Conservation (phyloP, 306 rosid genomes). For the Pachyrhizus erosus region DNA sequence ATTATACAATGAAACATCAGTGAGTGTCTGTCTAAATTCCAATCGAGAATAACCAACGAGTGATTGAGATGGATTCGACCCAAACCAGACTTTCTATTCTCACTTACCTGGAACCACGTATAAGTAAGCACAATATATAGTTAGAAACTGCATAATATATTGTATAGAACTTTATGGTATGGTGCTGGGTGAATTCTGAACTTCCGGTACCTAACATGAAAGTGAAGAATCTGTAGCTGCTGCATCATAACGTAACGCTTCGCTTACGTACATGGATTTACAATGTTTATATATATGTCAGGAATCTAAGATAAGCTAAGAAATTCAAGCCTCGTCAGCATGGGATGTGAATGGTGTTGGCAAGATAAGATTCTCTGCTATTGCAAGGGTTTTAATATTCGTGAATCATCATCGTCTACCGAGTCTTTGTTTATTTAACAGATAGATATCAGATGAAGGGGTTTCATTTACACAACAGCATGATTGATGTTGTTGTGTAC, state of each 20-base stretch:
- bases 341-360: constrained; percentile 38
- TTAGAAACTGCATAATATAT: neutral
- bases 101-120: neutral
- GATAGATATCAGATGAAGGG: constrained; percentile 11
- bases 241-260: constrained; percentile 22
- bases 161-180: neutral
- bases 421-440: neutral
- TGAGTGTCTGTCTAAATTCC: neutral
- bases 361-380: constrained; percentile 50
- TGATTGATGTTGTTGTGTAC: neutral
- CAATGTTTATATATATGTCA: neutral
- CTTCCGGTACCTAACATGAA: neutral
- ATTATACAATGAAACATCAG: neutral
- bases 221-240: constrained; percentile 7
- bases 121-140: neutral
- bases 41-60: neutral
- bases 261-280: neutral
- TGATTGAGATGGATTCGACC: neutral
- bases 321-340: constrained; percentile 38
- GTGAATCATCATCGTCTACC: neutral
- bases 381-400: constrained; percentile 30
- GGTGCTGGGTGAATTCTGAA: neutral
- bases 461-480: neutral
- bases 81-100: constrained; percentile 10
- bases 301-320: constrained; percentile 43